These are phyloP conservation scores for Skeletonema grethae DNA, from an alignment of 108 stramenopile genomes.

Conservation along the genomic window DNA sequence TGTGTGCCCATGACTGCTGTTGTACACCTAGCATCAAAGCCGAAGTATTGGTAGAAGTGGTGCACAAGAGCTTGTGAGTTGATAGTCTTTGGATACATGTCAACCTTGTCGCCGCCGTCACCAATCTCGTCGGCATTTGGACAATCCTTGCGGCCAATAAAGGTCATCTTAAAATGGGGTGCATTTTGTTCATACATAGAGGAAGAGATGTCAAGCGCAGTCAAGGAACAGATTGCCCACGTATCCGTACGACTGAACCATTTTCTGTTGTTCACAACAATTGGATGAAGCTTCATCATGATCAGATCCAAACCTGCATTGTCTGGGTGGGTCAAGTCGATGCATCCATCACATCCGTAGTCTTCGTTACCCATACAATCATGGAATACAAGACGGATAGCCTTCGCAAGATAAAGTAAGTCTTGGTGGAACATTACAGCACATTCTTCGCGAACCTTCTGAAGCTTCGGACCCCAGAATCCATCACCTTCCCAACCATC, in stretches of 20 bases:
- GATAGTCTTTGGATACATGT: constrained; percentile 18
- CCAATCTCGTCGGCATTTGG: constrained; percentile 23
- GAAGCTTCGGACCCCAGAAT: constrained; percentile 14
- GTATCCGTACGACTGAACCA: constrained; percentile 52
- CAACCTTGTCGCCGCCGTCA: constrained; percentile 32
- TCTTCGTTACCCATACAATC: constrained; percentile 50
- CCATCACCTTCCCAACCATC: constrained; percentile 19
- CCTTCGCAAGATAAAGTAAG: constrained; percentile 25
- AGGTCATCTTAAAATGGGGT: constrained; percentile 37
- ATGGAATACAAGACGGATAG: constrained; percentile 56
- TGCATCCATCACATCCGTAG: constrained; percentile 59
- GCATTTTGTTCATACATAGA: constrained; percentile 14
- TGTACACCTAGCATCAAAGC: constrained; percentile 43
- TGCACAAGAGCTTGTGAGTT: constrained; percentile 25
- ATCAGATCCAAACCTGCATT: constrained; percentile 47
- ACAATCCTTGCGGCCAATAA: constrained; percentile 33
- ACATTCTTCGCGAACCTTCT: constrained; percentile 15
- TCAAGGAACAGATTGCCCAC: constrained; percentile 53
- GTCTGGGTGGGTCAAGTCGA: constrained; percentile 54
- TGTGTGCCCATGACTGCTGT: constrained; percentile 72
- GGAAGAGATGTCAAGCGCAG: constrained; percentile 41
- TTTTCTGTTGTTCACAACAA: constrained; percentile 34
- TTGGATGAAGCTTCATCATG: constrained; percentile 40
- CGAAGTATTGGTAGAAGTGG: constrained; percentile 54
- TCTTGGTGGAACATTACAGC: not conserved